These are phyloP conservation scores for Heliamphora ciliata DNA, from an alignment of 179 eudicot genomes.

Conservation along the genomic window DNA sequence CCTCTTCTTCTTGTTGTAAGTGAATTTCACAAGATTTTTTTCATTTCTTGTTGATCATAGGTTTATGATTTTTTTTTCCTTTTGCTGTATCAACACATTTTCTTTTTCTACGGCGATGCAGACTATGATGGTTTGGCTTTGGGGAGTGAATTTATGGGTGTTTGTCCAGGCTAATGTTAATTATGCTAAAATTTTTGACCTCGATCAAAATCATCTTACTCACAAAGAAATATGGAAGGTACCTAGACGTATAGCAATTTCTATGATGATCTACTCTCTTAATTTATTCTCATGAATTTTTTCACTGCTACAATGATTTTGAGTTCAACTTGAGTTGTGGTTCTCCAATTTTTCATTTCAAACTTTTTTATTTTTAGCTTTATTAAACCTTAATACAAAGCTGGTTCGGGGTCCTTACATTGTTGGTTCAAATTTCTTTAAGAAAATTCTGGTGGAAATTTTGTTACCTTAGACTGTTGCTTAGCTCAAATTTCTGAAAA, in stretches of 20 bases:
- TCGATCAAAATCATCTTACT: conserved; percentile 78
- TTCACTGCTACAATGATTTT: background rate
- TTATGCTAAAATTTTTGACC: conserved; percentile 81
- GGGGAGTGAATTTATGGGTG: conserved; percentile 91
- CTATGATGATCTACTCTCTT: conserved; percentile 1
- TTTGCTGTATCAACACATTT: background rate
- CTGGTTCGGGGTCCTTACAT: background rate
- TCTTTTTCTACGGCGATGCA: conserved; percentile 30
- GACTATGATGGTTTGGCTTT: conserved; percentile 89
- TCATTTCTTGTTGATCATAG: background rate
- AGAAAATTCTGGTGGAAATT: background rate
- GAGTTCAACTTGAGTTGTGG: background rate
- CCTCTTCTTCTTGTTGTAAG: conserved; percentile 90
- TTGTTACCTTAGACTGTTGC: too few relatives aligned
- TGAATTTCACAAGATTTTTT: conserved; percentile 6
- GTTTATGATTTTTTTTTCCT: background rate
- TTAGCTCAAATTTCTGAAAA: too few relatives aligned
- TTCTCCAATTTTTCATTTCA: background rate
- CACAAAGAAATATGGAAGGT: conserved; percentile 97
- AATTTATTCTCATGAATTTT: too few relatives aligned
- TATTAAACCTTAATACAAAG: background rate
- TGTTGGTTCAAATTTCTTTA: background rate
- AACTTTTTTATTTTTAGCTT: background rate
- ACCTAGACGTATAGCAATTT: background rate
- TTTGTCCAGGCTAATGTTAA: conserved; percentile 61